Evolutionary conservation across 2,329 filamentous ascomycete genomes (phyloP), one percentile per base, ranked within the genome.

Genomic region (Camillea tinctor): DNA sequence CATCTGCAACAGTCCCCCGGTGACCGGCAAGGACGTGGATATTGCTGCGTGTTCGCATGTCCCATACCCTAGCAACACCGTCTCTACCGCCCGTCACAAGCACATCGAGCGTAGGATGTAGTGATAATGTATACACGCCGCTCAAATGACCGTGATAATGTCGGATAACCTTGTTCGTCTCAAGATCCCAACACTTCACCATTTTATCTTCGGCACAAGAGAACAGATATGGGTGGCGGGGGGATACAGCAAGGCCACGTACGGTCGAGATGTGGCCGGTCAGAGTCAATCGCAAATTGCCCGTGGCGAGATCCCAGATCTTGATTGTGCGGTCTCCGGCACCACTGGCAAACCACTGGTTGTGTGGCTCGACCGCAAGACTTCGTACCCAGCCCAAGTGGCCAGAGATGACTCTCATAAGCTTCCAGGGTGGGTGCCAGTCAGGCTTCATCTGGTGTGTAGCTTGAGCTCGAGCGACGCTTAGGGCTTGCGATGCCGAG

Each of bases 161-260:
- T 48, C 94, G 87, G 72, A 98, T 97, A 61, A 99, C 95, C 77
- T 97, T 97, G 80, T 99, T 99, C n/a, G 94, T 97, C 77, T 99
- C 95, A 66, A 99, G 80, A 79, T 99, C 95, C 95, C 95, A 99
- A 79, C 95, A 99, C 78, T 99, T 99, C 64, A 99, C 95, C 93
- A 97, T 97, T 81, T 99, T 99, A 75, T 99, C 95, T 77, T 99
- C 95, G 60, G 92, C 96, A 72, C 95, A 99, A 11, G 93, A 97
- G 77, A 99, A 99, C 9, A 99, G 84, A 73, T 99, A 99, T 0
- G 95, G 96, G 77, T 99, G 95, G 52, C 95, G 83, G 17, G 93
- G 91, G 20, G 92, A 97, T 7, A 99, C 92, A 0, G 94, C 95
- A 53, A 99, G 83, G 1, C 95, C 95, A 56, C 93, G 88, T 0